Conservation (phyloP, 2,329 filamentous ascomycete genomes). For the Thermoascus crustaceus region DNA sequence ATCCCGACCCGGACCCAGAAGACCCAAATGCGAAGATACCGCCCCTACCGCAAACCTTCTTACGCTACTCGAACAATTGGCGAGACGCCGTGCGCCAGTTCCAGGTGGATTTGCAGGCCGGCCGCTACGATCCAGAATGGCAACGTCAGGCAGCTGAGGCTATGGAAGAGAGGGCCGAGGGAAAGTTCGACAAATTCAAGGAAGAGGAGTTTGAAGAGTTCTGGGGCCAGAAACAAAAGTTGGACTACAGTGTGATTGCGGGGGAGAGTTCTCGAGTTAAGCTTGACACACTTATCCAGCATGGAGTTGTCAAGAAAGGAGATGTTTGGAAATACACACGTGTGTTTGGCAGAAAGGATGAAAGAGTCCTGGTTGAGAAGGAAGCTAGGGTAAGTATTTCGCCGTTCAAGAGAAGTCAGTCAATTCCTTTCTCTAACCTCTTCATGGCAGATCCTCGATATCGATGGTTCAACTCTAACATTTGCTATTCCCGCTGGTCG, state of each 20-base stretch:
- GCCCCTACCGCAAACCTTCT: constrained; percentile 32
- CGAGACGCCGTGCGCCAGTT: constrained; percentile 47
- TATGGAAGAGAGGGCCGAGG: constrained; percentile 42
- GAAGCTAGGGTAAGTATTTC: constrained; percentile 29
- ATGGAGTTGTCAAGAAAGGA: constrained; percentile 29
- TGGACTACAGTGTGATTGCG: constrained; percentile 24
- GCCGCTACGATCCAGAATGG: constrained; percentile 52
- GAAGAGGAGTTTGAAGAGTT: constrained; percentile 47
- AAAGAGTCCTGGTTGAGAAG: constrained; percentile 32
- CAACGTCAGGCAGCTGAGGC: constrained; percentile 47
- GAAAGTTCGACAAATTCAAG: constrained; percentile 51
- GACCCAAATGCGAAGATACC: constrained; percentile 25
- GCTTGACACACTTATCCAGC: constrained; percentile 26
- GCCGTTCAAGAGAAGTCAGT: not conserved
- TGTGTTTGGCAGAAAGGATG: constrained; percentile 18
- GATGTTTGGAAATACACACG: constrained; percentile 36
- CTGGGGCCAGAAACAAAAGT: constrained; percentile 49
- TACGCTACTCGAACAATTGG: constrained; percentile 42
- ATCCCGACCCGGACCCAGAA: constrained; percentile 18
- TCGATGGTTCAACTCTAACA: constrained; percentile 24
- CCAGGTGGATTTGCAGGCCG: constrained; percentile 47
- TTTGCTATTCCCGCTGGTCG: constrained; percentile 34
- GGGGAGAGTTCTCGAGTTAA: constrained; percentile 37
- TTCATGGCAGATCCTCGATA: constrained; percentile 23
- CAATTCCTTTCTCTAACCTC: not conserved